Conservation (phyloP, 139 green algal genomes). For the Nannochloris sp. region DNA sequence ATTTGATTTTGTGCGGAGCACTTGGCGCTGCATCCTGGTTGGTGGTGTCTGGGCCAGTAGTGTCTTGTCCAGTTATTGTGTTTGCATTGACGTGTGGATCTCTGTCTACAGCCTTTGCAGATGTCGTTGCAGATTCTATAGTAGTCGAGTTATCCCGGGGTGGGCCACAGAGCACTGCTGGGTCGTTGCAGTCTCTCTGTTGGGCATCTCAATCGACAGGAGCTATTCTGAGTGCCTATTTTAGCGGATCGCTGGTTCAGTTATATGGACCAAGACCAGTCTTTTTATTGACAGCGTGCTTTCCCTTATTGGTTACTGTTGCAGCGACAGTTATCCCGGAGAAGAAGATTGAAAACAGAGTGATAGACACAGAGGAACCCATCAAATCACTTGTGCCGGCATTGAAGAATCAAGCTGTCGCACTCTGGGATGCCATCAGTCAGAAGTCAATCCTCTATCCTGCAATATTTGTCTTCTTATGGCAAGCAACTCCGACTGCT, state of each 20-base stretch:
- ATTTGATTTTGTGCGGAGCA: conserved; percentile 69
- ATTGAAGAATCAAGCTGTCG: conserved; percentile 24
- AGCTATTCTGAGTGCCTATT: conserved; percentile 79
- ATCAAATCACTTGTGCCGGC: neutral
- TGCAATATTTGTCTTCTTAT: conserved; percentile 68
- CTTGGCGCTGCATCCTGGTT: conserved; percentile 60
- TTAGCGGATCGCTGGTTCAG: conserved; percentile 31
- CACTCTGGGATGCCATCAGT: conserved; percentile 43
- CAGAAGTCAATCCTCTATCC: conserved; percentile 54
- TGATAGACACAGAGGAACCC: too few species aligned
- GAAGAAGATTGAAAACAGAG: conserved; percentile 11
- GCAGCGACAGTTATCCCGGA: conserved; percentile 51
- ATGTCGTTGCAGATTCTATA: conserved; percentile 97
- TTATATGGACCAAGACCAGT: conserved; percentile 44
- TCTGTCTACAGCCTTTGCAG: conserved; percentile 67
- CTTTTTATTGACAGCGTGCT: conserved; percentile 55
- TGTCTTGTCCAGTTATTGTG: conserved; percentile 40
- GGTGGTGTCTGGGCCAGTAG: conserved; percentile 44
- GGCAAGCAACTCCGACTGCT: conserved; percentile 64
- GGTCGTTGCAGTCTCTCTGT: conserved; percentile 85
- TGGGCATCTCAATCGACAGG: conserved; percentile 77
- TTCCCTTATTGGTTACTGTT: conserved; percentile 58
- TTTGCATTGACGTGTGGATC: conserved; percentile 40
- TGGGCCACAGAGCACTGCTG: conserved; percentile 54
- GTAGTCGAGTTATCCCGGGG: conserved; percentile 74